Percentiles rank a stretch among this genome's conserved stretches.
These are phyloP conservation scores for Ceratocystis papillata DNA, from an alignment of 2,329 filamentous ascomycete species.

Conservation along the genomic window DNA sequence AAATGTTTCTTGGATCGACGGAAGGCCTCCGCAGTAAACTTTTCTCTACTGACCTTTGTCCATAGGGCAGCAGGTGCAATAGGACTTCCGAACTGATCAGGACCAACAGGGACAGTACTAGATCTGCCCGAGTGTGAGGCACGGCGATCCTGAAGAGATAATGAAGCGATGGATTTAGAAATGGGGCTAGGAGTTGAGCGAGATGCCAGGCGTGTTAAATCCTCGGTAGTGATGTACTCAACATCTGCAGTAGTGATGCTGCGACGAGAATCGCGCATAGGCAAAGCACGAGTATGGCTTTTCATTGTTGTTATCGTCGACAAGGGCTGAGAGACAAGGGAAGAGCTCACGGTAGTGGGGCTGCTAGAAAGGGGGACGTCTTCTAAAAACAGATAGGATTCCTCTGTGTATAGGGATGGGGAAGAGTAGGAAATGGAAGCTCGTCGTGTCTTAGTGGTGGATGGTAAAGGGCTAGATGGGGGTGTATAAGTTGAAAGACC, in stretches of 20 bases:
- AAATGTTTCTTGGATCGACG: constrained; percentile 46
- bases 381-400: neutral
- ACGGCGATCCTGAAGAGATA: constrained; percentile 13
- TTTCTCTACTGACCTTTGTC: constrained; percentile 46
- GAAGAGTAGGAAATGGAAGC: constrained; percentile 20
- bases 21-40: constrained; percentile 50
- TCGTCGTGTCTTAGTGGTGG: constrained; percentile 7
- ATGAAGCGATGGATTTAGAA: neutral
- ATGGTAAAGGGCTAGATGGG: constrained; percentile 15
- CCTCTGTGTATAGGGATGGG: neutral
- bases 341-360: neutral
- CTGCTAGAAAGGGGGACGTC: constrained; percentile 9
- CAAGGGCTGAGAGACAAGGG: neutral
- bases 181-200: neutral
- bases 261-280: constrained; percentile 18
- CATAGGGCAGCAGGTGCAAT: constrained; percentile 49
- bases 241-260: constrained; percentile 17
- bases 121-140: constrained; percentile 15
- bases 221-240: constrained; percentile 20
- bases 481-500: neutral
- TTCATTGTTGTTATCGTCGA: neutral
- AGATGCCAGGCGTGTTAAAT: constrained; percentile 5
- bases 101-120: constrained; percentile 37
- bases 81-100: constrained; percentile 46
- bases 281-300: constrained; percentile 18